Conservation (phyloP, 495 filamentous ascomycete species). For the Astrocystis sublimbata region DNA sequence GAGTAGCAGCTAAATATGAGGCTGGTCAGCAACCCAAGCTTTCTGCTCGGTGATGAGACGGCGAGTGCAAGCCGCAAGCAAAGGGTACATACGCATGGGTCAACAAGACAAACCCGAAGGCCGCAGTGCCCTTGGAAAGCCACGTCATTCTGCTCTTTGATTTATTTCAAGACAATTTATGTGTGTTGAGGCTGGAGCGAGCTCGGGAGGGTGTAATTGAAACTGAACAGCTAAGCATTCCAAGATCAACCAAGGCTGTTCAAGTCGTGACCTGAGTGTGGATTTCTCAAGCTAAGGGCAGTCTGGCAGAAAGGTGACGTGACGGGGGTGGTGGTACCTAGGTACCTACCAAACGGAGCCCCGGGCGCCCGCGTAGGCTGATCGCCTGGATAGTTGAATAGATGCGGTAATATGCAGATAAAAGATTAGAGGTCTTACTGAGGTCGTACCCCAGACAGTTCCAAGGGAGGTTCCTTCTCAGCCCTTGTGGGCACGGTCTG, state of each 20-base stretch:
- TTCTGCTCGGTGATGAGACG: background rate
- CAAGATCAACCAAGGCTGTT: too few species aligned
- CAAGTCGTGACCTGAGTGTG: too few species aligned
- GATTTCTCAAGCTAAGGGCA: too few species aligned
- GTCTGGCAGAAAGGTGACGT: too few species aligned
- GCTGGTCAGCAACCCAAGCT: background rate
- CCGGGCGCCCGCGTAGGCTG: too few species aligned
- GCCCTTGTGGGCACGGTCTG: constrained; percentile 10
- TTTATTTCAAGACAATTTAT: background rate
- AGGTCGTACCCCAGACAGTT: too few species aligned
- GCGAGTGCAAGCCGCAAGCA: too few species aligned
- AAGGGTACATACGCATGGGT: constrained; percentile 65
- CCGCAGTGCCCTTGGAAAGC: constrained; percentile 62
- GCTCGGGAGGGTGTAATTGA: background rate
- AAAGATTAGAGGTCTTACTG: too few species aligned
- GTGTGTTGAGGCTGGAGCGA: background rate
- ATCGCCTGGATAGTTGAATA: too few species aligned
- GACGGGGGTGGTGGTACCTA: too few species aligned
- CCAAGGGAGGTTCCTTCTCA: background rate
- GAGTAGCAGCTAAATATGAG: constrained; percentile 70
- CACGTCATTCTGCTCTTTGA: constrained; percentile 57
- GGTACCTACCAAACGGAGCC: too few species aligned
- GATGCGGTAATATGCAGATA: too few species aligned
- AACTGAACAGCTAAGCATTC: background rate
- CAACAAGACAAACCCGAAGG: constrained; percentile 66